phyloP scores from a whole-genome alignment of 1,284 basidiomycete genomes.

The Coniferiporia sulphurascens region DNA sequence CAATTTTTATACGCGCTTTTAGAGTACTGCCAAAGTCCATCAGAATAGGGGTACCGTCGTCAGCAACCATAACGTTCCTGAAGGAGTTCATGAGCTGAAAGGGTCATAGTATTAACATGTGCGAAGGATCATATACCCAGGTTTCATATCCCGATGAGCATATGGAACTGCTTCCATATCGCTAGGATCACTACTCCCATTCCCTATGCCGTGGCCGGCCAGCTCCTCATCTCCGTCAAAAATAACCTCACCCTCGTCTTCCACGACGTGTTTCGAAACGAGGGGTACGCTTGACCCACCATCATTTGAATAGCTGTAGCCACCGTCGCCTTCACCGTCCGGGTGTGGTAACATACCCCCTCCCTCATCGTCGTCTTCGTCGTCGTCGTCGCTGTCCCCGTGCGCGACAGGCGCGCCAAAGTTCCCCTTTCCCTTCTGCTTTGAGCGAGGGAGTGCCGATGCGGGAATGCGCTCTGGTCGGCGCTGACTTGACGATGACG shows the following conservation, averaged over 20 bases:
- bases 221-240: conserved; percentile 78
- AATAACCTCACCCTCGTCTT: conserved; percentile 53
- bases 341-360: conserved; percentile 67
- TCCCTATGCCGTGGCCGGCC: conserved; percentile 27
- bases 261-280: conserved; percentile 45
- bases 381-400: conserved; percentile 38
- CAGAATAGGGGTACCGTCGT: conserved; percentile 85
- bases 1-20: conserved; percentile 74
- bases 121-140: conserved; percentile 59
- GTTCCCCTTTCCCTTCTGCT: conserved; percentile 19
- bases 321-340: conserved; percentile 64
- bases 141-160: conserved; percentile 96
- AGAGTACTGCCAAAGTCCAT: conserved; percentile 97
- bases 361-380: conserved; percentile 43
- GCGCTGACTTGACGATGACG: conserved; percentile 25
- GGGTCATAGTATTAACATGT: conserved; percentile 4
- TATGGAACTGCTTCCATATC: conserved; percentile 74
- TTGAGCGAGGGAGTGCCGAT: conserved; percentile 17
- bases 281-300: conserved; percentile 40
- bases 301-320: conserved; percentile 59
- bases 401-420: conserved; percentile 25
- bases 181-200: conserved; percentile 32
- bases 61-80: conserved; percentile 95
- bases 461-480: conserved; percentile 24
- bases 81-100: neutral